phyloP scores from a whole-genome alignment of 768 basidiomycete genomes.

The Mycena vulgaris region DNA sequence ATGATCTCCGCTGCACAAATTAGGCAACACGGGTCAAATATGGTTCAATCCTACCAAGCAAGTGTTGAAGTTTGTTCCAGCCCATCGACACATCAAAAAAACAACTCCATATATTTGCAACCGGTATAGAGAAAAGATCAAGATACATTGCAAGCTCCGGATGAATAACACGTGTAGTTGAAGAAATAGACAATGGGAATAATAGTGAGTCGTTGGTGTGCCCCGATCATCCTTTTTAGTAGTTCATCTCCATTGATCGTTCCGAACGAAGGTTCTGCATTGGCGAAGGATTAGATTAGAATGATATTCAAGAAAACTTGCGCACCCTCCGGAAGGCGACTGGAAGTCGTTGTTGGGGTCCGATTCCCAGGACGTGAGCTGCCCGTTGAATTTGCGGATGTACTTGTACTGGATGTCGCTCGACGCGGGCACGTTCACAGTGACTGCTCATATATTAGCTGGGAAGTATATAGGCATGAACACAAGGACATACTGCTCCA shows the following conservation, averaged over 20 bases:
- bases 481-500: conserved; percentile 76
- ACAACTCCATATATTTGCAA: too few relatives aligned
- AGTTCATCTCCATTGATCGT: not conserved
- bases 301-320: not conserved
- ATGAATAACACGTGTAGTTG: too few relatives aligned
- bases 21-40: too few relatives aligned
- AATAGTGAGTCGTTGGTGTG: too few relatives aligned
- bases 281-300: not conserved
- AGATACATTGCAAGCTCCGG: too few relatives aligned
- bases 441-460: conserved; percentile 56
- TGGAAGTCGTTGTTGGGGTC: conserved; percentile 73
- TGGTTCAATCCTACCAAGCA: too few relatives aligned
- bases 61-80: too few relatives aligned
- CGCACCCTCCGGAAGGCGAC: conserved; percentile 61
- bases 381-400: conserved; percentile 69
- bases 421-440: conserved; percentile 71
- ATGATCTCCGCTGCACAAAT: too few relatives aligned
- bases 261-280: not conserved
- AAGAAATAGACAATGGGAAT: too few relatives aligned
- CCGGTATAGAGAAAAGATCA: too few relatives aligned
- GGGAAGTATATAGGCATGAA: conserved; percentile 14
- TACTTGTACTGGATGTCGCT: conserved; percentile 80
- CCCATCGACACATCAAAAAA: too few relatives aligned
- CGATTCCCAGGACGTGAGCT: conserved; percentile 73
- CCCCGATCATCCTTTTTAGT: too few relatives aligned